Evolutionary conservation across 352 stramenopile genomes (phyloP), one percentile per base, ranked within the genome.

Genomic region (Globisporangium emineosum): DNA sequence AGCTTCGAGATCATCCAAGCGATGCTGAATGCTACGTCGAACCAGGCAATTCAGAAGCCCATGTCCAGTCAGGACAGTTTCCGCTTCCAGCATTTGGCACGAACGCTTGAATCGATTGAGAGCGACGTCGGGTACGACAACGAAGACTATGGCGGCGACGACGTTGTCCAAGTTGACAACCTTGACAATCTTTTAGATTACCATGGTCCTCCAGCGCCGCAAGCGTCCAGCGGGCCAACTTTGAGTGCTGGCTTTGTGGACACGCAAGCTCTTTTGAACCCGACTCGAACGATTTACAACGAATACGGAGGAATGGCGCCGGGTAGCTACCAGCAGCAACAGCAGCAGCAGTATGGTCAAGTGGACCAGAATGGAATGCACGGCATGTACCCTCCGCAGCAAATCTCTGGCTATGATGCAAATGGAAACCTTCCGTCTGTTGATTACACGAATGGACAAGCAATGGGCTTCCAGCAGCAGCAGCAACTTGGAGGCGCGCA

Each of bases 1-100:
- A 94, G 86, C 63, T 94, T 94, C 40, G 86, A 94, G 66, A 91
- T 94, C 59, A 92, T 94, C 54, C 86, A 94, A 68, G 84, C 83
- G 29, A 94, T 94, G 78, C 78, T 94, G 30, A 94, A 92, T 57
- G 83, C 86, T 17, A 93, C 79, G 23, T 91, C 82, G 37, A 94
- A 94, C 66, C 77, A 90, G 55, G 83, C 79, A 19, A 92, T 94
- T 60, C 86, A 94, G 57, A 92, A 91, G 61, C 86, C 86, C 50
- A 94, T 94, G 86, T 92, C 80, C 19, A 92, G 82, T 60, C 86
- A 94, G 53, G 86, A 94, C 59, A 92, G 82, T 55, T 94, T 94
- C 69, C 81, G 86, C 19, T 94, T 94, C 65, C 86, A 94, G 68
- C 85, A 91, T 65, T 57, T 94, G 13, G 86, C 83, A 15, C 79